Conservation (phyloP, 2,329 filamentous ascomycete genomes). For the Volutella citrinella region DNA sequence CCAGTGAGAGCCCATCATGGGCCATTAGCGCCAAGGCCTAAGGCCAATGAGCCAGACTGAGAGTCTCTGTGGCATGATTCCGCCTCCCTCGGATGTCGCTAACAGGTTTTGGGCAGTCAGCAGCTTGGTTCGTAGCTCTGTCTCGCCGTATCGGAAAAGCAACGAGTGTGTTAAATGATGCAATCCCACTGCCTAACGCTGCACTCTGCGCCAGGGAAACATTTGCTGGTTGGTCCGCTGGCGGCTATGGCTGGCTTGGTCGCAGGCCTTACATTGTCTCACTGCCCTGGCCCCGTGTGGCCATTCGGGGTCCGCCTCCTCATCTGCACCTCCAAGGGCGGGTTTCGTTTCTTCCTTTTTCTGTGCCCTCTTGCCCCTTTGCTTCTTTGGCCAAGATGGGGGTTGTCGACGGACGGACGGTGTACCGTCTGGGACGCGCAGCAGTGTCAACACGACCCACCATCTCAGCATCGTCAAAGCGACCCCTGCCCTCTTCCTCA, state of each 20-base stretch:
- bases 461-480: slow-evolving; percentile 19
- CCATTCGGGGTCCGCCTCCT: slow-evolving; percentile 13
- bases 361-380: slow-evolving; percentile 15
- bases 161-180: slow-evolving; percentile 20
- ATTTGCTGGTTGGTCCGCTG: slow-evolving; percentile 17
- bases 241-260: slow-evolving; percentile 16
- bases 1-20: too few species aligned
- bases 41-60: too few species aligned
- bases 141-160: slow-evolving; percentile 16
- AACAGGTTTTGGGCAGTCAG: too few species aligned
- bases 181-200: slow-evolving; percentile 18
- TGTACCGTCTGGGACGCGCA: too few species aligned
- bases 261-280: slow-evolving; percentile 23
- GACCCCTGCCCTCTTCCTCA: slow-evolving; percentile 18
- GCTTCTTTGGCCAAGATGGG: slow-evolving; percentile 12
- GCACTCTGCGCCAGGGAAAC: slow-evolving; percentile 14
- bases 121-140: slow-evolving; percentile 11
- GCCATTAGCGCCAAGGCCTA: too few species aligned
- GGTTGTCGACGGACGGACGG: slow-evolving; percentile 10
- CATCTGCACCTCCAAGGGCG: slow-evolving; percentile 17
- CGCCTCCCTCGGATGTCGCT: too few species aligned
- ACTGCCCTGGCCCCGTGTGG: slow-evolving; percentile 14
- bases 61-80: too few species aligned
- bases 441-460: too few species aligned
- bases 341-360: slow-evolving; percentile 17